Evolutionary conservation across 1,139 yeast species (phyloP).

Genomic region (Yamadazyma siamensis): DNA sequence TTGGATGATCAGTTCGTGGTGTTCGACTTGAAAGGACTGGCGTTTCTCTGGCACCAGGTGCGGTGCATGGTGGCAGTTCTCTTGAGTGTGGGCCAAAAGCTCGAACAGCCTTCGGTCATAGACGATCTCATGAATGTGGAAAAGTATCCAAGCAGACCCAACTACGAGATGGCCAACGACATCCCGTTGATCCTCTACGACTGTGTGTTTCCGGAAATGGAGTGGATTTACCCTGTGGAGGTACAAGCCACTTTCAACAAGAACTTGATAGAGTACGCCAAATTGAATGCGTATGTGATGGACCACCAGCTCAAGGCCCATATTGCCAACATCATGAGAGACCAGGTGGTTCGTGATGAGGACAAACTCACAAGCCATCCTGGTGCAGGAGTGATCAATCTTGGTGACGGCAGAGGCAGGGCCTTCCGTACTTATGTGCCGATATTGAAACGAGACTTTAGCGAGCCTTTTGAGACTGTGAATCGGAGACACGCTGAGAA

Average conservation of each 20-base stretch:
- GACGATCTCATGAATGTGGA: conserved; percentile 56
- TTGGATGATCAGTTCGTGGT: conserved; percentile 51
- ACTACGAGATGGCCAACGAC: conserved; percentile 88
- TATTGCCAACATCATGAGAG: conserved; percentile 29
- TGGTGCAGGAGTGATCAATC: conserved; percentile 42
- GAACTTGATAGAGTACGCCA: conserved; percentile 23
- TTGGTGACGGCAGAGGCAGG: conserved; percentile 74
- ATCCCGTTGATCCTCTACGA: conserved; percentile 86
- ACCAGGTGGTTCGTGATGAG: conserved; percentile 17
- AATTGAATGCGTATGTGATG: conserved; percentile 25
- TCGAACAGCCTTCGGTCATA: conserved; percentile 61
- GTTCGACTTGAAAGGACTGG: conserved; percentile 81
- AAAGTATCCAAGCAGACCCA: conserved; percentile 66
- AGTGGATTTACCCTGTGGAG: conserved; percentile 51
- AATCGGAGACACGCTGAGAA: conserved; percentile 60
- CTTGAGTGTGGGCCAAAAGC: conserved; percentile 73
- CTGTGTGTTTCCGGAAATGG: conserved; percentile 70
- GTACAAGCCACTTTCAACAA: conserved; percentile 17
- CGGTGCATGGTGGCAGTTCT: conserved; percentile 89
- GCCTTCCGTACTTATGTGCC: conserved; percentile 56
- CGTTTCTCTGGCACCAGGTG: conserved; percentile 98
- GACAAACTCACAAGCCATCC: conserved; percentile 14
- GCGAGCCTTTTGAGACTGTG: conserved; percentile 60
- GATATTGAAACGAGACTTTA: conserved; percentile 52
- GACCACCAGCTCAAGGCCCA: conserved; percentile 37